phyloP scores from a whole-genome alignment of 1,284 basidiomycete genomes.

The Peniophora sp. region DNA sequence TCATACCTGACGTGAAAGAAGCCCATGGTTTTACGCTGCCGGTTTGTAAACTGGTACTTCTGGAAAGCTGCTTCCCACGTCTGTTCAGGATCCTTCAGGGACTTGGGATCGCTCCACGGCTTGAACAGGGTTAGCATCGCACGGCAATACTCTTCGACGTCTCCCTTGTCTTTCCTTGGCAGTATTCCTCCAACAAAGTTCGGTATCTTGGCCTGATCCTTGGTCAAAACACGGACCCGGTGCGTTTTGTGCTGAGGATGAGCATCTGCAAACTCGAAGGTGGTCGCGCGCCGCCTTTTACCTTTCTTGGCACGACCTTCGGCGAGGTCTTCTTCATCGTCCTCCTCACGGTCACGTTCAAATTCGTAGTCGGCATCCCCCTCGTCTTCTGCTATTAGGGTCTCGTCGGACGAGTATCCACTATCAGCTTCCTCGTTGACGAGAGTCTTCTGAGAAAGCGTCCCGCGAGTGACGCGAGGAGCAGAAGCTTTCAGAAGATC shows the following conservation, averaged over 20 bases:
- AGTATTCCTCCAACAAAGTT: slow-evolving; percentile 12
- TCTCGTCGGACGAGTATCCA: too few species aligned
- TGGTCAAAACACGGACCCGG: slow-evolving; percentile 1
- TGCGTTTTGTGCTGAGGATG: slow-evolving; percentile 11
- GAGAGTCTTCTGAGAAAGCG: too few species aligned
- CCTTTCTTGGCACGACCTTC: too few species aligned
- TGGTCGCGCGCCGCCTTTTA: not conserved
- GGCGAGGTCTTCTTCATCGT: not conserved
- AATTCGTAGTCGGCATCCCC: too few species aligned
- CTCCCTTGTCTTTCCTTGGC: slow-evolving; percentile 13
- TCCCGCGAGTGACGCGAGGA: too few species aligned
- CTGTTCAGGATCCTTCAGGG: slow-evolving; percentile 6
- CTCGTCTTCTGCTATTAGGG: too few species aligned
- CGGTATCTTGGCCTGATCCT: slow-evolving; percentile 5
- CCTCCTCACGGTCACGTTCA: not conserved
- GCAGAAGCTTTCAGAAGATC: too few species aligned
- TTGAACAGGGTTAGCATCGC: slow-evolving; percentile 10
- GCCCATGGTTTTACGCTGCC: slow-evolving; percentile 10
- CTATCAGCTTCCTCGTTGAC: too few species aligned
- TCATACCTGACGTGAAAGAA: slow-evolving; percentile 16
- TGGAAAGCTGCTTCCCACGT: slow-evolving; percentile 12
- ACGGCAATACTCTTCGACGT: slow-evolving; percentile 14
- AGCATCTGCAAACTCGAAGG: slow-evolving; percentile 3
- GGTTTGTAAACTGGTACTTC: slow-evolving; percentile 6
- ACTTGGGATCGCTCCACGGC: slow-evolving; percentile 6